These are phyloP conservation scores for Flaveria trinervia DNA, from an alignment of 129 eudicot genomes.

Conservation along the genomic window DNA sequence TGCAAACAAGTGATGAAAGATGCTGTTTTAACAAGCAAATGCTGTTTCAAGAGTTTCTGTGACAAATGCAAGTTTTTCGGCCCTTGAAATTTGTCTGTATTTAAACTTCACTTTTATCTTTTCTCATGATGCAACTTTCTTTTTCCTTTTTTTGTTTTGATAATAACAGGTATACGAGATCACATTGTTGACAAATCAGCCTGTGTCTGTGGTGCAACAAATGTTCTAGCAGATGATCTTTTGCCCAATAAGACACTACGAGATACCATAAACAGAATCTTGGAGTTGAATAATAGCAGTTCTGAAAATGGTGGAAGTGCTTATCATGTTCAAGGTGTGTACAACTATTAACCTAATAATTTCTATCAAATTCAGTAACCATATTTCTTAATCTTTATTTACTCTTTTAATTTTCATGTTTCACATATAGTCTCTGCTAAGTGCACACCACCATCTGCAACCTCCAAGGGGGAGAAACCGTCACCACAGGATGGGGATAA, in stretches of 20 bases:
- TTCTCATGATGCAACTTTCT: background rate
- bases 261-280: conserved; percentile 73
- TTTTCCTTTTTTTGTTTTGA: background rate
- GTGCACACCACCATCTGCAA: conserved; percentile 66
- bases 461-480: conserved; percentile 77
- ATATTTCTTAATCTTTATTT: background rate
- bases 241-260: conserved; percentile 87
- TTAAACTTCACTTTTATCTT: background rate
- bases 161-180: conserved; percentile 78
- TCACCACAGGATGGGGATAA: conserved; percentile 50
- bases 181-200: conserved; percentile 70
- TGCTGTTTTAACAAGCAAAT: conserved; percentile 96
- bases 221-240: conserved; percentile 90
- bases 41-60: conserved; percentile 89
- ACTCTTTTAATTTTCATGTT: background rate
- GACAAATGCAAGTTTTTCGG: conserved; percentile 73
- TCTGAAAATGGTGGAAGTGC: conserved; percentile 82
- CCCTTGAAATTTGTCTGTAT: background rate
- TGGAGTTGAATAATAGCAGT: conserved; percentile 86
- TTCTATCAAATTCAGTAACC: background rate
- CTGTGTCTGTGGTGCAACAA: conserved; percentile 91
- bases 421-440: conserved; percentile 86
- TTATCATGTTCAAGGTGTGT: conserved; percentile 72
- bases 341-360: background rate
- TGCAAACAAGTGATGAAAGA: conserved; percentile 95